These are phyloP conservation scores for Trametes sp. DNA, from an alignment of 1,284 basidiomycete genomes.

Conservation along the genomic window DNA sequence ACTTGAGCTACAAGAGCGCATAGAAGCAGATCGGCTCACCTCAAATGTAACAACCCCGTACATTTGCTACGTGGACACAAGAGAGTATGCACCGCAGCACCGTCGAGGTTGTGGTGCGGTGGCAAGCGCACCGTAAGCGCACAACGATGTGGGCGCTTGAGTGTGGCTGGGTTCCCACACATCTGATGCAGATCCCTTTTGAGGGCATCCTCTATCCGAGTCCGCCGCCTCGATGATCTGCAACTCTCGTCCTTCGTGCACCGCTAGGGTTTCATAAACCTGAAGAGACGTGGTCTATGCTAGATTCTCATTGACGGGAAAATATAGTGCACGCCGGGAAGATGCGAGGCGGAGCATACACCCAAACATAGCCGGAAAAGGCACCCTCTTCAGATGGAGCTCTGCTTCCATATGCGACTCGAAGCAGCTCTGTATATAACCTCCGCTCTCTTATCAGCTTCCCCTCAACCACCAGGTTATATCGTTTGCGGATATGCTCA, in stretches of 20 bases:
- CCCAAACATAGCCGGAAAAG: background rate
- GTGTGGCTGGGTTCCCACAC: background rate
- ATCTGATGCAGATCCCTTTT: background rate
- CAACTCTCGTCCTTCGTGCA: too few species aligned
- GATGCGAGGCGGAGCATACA: background rate
- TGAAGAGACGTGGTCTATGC: too few species aligned
- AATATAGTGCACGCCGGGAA: background rate
- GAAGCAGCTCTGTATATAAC: background rate
- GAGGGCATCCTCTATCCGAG: too few species aligned
- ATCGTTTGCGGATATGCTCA: background rate
- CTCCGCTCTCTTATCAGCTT: background rate
- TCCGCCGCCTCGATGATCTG: too few species aligned
- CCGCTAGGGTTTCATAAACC: too few species aligned
- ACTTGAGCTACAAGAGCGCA: background rate
- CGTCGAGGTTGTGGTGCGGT: too few species aligned
- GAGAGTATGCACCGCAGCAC: too few species aligned
- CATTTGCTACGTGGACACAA: too few species aligned
- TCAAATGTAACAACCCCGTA: too few species aligned
- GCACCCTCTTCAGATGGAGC: background rate
- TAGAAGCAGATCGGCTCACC: too few species aligned
- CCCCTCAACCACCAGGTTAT: background rate
- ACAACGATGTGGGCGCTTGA: too few species aligned
- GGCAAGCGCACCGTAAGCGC: too few species aligned
- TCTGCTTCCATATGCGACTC: background rate
- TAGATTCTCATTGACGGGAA: background rate